Percentiles rank a stretch among this genome's conserved stretches.
Evolutionary conservation across 371 early-diverging fungal genomes (phyloP).

Genomic region (Rhizopus arrhizus): DNA sequence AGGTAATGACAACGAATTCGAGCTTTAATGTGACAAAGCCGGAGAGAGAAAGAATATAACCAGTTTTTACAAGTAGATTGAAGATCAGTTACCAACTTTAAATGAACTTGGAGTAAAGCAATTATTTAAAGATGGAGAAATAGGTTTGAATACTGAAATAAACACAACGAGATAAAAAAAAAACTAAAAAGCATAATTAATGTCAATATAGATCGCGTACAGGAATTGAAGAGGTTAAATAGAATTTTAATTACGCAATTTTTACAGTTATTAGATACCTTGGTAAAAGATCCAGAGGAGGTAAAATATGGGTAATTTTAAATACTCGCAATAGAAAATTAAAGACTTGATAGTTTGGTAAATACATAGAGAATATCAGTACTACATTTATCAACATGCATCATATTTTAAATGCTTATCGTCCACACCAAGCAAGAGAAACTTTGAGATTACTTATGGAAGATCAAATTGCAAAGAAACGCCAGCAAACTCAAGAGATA

Average conservation of each 20-base stretch:
- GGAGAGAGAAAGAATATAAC: background rate
- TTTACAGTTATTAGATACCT: constrained; percentile 59
- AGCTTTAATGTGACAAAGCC: background rate
- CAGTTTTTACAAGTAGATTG: constrained; percentile 37
- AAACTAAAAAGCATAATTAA: background rate
- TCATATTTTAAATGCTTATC: constrained; percentile 72
- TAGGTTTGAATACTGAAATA: background rate
- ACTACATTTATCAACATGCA: constrained; percentile 75
- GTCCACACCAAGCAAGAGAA: constrained; percentile 75
- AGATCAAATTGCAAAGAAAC: constrained; percentile 64
- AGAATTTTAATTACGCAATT: constrained; percentile 74
- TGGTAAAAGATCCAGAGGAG: constrained; percentile 59
- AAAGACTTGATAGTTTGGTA: constrained; percentile 50
- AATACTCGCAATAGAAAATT: background rate
- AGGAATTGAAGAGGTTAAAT: constrained; percentile 76
- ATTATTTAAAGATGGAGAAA: constrained; percentile 60
- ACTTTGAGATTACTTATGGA: constrained; percentile 72
- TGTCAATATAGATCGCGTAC: constrained; percentile 60
- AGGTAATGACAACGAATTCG: constrained; percentile 39
- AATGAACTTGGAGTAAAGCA: constrained; percentile 69
- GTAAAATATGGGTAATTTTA: constrained; percentile 27
- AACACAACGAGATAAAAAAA: background rate
- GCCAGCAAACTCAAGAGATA: constrained; percentile 53
- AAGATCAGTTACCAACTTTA: constrained; percentile 63
- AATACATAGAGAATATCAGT: constrained; percentile 65